Evolutionary conservation across 768 basidiomycete genomes (phyloP), one percentile per base, ranked within the genome.

Genomic region (Coprinopsis cinerea): DNA sequence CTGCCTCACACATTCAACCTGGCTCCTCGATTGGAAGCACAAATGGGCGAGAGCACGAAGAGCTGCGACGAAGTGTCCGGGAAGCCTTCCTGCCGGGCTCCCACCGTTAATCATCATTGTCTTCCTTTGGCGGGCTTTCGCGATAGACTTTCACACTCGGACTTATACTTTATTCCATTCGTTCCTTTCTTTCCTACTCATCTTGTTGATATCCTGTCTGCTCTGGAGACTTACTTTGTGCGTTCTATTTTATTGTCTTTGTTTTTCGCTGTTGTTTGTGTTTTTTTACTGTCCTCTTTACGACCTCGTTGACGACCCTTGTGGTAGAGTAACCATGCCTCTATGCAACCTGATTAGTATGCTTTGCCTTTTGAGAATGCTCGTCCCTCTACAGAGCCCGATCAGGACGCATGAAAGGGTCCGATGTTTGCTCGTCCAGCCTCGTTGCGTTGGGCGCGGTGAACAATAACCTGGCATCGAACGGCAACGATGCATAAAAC

Each of bases 21-120:
- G 82, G 84, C 32, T 82, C 84, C 43, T 86, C 84, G 25, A 69
- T 85, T 28, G 81, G 74, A 37, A 79, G 78, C 55, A 82, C 78
- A 17, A 77, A 69, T 53, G 74, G 70, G 53, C 73, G 78, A 47
- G 84, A 86, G n/a, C 84, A 88, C 49, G 88, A 90, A 52, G 88
- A 90, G 64, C 72, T 92, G 48, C 71, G 88, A 60, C 75, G 81
- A 64, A 92, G 89, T 54, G 87, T 92, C 48, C 74, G 85, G 47
- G 89, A 92, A 57, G 89, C 90, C 6, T 84, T 92, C 52, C 77
- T 75, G n/a, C 74, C 80, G 9, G 77, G 81, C 36, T 81, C 82
- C 22, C 77, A 79, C 57, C 76, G 75, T 52, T 80, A 64, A 67
- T 32, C n/a, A n/a, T n/a, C 44, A 51, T 36, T 26, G 40, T 32